Conservation (phyloP, 352 stramenopile species). For the Globisporangium lucens region DNA sequence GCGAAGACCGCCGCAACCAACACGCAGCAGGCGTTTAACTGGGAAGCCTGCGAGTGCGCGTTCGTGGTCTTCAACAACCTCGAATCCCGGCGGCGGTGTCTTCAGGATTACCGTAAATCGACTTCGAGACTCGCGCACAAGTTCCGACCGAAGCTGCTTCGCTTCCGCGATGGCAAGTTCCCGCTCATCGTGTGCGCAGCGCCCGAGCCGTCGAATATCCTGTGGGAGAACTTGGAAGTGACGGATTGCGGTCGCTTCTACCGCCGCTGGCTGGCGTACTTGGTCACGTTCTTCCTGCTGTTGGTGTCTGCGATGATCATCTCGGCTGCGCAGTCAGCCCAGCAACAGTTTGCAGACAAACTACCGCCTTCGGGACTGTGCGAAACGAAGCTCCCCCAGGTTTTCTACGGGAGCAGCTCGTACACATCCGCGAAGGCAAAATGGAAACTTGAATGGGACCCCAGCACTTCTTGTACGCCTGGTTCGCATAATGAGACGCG, state of each 20-base stretch:
- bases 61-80: constrained; percentile 89
- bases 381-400: constrained; percentile 41
- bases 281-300: constrained; percentile 70
- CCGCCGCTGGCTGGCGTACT: constrained; percentile 60
- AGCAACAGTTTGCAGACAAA: constrained; percentile 67
- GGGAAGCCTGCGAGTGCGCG: constrained; percentile 65
- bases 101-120: constrained; percentile 76
- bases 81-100: constrained; percentile 66
- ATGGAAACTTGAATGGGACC: constrained; percentile 59
- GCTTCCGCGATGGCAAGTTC: constrained; percentile 54
- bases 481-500: constrained; percentile 23
- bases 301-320: constrained; percentile 77
- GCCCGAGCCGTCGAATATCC: constrained; percentile 81
- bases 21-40: constrained; percentile 43
- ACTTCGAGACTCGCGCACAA: constrained; percentile 32
- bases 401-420: constrained; percentile 56
- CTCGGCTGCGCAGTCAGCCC: constrained; percentile 66
- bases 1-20: constrained; percentile 27
- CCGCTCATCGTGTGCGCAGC: constrained; percentile 47
- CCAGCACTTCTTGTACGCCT: constrained; percentile 38
- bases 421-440: constrained; percentile 18
- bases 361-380: constrained; percentile 56
- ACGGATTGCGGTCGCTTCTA: constrained; percentile 56
- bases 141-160: constrained; percentile 54
- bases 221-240: constrained; percentile 86